Conservation (phyloP, 2,329 filamentous ascomycete species). For the Tolypocladium tundrense region DNA sequence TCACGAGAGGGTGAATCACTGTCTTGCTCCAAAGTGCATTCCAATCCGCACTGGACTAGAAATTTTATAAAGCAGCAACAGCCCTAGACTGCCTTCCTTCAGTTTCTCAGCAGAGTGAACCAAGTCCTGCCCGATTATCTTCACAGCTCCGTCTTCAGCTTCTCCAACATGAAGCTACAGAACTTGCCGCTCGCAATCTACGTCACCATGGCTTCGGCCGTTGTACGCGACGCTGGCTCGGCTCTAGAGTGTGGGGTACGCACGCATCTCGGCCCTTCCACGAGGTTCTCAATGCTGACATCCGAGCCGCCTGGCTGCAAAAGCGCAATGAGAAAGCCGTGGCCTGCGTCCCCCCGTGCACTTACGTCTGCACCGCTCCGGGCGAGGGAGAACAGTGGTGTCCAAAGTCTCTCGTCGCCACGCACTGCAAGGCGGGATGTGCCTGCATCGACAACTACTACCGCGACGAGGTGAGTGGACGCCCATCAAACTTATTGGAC, state of each 20-base stretch:
- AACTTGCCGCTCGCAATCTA: neutral
- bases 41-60: neutral
- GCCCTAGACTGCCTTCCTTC: neutral
- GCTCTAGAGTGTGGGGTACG: neutral
- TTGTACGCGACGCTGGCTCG: neutral
- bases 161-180: neutral
- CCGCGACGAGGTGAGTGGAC: neutral
- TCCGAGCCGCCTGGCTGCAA: neutral
- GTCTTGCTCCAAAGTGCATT: neutral
- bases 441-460: neutral
- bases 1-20: neutral
- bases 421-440: neutral
- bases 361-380: neutral
- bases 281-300: neutral
- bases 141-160: neutral
- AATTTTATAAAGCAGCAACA: neutral
- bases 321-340: neutral
- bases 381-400: neutral
- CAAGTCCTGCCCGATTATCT: no score
- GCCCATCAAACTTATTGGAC: no score
- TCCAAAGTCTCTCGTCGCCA: neutral
- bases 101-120: neutral
- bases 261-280: neutral
- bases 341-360: neutral
- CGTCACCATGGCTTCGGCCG: neutral